Evolutionary conservation across 2,329 filamentous ascomycete genomes (phyloP).

Genomic region (Leptosphaerulina australis): DNA sequence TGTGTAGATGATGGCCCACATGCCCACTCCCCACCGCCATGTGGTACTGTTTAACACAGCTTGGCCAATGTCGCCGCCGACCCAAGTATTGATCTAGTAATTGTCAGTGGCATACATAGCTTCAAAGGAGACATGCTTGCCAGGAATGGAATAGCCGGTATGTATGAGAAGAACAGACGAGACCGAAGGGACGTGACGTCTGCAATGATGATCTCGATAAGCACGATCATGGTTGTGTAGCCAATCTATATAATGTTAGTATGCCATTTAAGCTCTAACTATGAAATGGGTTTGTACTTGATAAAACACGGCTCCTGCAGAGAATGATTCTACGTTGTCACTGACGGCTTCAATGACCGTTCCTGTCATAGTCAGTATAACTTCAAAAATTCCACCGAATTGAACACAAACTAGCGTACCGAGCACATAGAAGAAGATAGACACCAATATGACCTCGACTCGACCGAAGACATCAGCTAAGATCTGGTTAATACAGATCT

Average conservation of each 20-base stretch:
- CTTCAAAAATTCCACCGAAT: neutral
- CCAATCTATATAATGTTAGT: conserved; percentile 50
- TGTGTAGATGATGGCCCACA: conserved; percentile 66
- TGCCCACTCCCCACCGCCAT: conserved; percentile 67
- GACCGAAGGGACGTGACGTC: conserved; percentile 68
- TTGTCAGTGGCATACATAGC: neutral
- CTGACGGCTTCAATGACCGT: conserved; percentile 63
- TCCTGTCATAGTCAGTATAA: conserved; percentile 22
- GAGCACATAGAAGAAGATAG: conserved; percentile 62
- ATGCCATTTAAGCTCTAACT: neutral
- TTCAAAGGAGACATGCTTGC: neutral
- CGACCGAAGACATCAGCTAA: conserved; percentile 67
- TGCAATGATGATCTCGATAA: conserved; percentile 68
- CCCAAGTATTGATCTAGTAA: conserved; percentile 62
- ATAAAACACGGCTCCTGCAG: conserved; percentile 51
- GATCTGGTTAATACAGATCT: conserved; percentile 55
- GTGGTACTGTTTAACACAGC: conserved; percentile 58
- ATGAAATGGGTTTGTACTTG: conserved; percentile 21
- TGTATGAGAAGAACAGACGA: conserved; percentile 50
- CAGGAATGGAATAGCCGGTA: conserved; percentile 17
- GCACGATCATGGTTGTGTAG: conserved; percentile 65
- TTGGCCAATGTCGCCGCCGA: conserved; percentile 63
- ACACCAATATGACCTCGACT: conserved; percentile 62
- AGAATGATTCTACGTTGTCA: conserved; percentile 58
- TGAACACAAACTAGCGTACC: conserved; percentile 30